Base-by-base conservation (phyloP, 225 moss, liverwort and hornwort genomes). In the Asterella californica region DNA sequence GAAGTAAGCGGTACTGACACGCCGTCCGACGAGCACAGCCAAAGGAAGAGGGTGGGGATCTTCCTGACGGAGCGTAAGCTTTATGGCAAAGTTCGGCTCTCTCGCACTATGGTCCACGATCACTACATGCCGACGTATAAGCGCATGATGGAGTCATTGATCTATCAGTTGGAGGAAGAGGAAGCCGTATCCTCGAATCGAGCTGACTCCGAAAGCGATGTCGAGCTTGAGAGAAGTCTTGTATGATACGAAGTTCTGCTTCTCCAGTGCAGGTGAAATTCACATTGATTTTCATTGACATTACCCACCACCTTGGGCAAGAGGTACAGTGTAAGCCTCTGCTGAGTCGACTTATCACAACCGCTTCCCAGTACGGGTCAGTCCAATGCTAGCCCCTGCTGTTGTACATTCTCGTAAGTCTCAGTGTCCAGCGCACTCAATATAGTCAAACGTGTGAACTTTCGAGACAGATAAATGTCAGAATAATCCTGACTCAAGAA, bases 111-210 rank as follows among this genome's bases (percentile, higher is more conserved):
- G 99, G 94, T 99, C 42, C 91, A 93, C 76, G 99, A 99, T 72
- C 99, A 99, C 84, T 99, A 88, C 78, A 99, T 99, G 99, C 99
- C 99, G 15, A 95, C 88, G 62, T 99, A 99, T 85, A 92, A 86
- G 83, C 84, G 89, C 75, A 91, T 95, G 84, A 90, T 99, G 90
- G 88, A 88, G 66, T 70, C 83, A 47, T 70, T 88, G 22, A 76
- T 88, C n/a, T 47, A 78, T 4, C 82, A 88, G 37, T 72, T 88
- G 78, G 85, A 85, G 24, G 79, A 81, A n/a, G 81, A 83, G 42
- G 78, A 78, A 65, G 46, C 8, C 24, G 17, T 38, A 9, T 34
- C 75, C 54, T 19, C 75, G 11, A 55, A 37, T 75, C 29, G 17
- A 37, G 55, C 57, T 29, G 64, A 65, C 27, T 78, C 78, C 42